Conservation (phyloP, 306 rosid species). For the Pterocarpus macrocarpus region DNA sequence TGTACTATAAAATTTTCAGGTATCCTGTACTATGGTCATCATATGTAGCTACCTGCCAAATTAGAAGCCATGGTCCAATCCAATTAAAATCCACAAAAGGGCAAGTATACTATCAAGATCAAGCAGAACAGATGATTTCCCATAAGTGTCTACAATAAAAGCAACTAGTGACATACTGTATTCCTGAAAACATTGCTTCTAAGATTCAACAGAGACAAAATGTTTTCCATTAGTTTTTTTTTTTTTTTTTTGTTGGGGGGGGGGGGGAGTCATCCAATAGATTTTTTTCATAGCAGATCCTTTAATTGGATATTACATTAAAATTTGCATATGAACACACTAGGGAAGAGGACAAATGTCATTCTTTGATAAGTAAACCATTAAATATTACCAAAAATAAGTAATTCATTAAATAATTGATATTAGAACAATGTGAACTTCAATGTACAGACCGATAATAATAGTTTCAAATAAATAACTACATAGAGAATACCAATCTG, state of each 20-base stretch:
- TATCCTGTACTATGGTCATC: neutral
- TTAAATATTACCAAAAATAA: neutral
- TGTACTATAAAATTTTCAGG: neutral
- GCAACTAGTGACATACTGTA: neutral
- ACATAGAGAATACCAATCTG: neutral
- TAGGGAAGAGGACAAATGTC: neutral
- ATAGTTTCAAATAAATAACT: neutral
- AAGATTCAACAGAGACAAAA: conserved; percentile 9
- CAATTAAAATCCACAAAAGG: neutral
- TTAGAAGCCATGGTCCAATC: conserved; percentile 4
- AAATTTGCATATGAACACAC: neutral
- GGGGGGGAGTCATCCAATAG: neutral
- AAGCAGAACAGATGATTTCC: neutral
- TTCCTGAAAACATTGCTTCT: neutral
- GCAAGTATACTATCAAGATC: neutral
- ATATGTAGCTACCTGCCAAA: neutral
- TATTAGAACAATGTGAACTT: conserved; percentile 5
- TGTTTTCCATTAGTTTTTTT: neutral
- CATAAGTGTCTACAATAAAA: neutral
- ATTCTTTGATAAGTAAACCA: conserved; percentile 1
- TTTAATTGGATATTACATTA: neutral
- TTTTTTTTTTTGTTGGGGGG: neutral
- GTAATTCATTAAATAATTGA: neutral
- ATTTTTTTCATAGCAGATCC: neutral
- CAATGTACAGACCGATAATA: conserved; percentile 15